Conservation (phyloP, 2,329 filamentous ascomycete genomes). For the Colletotrichum paranaense region DNA sequence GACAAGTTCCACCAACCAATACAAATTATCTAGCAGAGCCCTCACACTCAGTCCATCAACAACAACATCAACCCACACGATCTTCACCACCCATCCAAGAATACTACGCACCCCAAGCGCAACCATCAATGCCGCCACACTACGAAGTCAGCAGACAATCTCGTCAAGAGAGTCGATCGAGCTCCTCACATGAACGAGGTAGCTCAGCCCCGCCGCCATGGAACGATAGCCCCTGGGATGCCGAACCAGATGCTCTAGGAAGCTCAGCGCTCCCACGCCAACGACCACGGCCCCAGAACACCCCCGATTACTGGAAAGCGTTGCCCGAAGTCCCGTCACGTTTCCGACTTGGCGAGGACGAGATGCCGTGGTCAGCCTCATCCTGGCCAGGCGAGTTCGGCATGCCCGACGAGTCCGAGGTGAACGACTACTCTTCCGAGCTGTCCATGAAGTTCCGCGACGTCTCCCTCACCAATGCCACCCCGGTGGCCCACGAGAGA, state of each 20-base stretch:
- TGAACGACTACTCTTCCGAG: constrained; percentile 27
- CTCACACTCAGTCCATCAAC: constrained; percentile 20
- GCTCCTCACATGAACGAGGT: constrained; percentile 55
- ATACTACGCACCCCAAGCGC: constrained; percentile 32
- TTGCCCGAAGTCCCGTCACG: constrained; percentile 52
- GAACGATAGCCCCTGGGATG: constrained; percentile 60
- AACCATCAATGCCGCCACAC: constrained; percentile 29
- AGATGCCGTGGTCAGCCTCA: constrained; percentile 58
- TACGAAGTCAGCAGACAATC: constrained; percentile 26
- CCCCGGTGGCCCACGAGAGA: neutral
- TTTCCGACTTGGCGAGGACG: constrained; percentile 59
- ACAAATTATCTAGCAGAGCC: constrained; percentile 53
- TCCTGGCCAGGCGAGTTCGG: constrained; percentile 44
- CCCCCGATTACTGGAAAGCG: constrained; percentile 52
- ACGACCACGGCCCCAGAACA: constrained; percentile 33
- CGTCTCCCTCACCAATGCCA: constrained; percentile 1
- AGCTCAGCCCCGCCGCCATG: constrained; percentile 61
- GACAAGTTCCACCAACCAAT: constrained; percentile 56
- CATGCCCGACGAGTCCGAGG: constrained; percentile 21
- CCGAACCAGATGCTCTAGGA: constrained; percentile 44
- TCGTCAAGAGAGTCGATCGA: constrained; percentile 35
- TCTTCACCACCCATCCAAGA: constrained; percentile 33
- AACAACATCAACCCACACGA: constrained; percentile 25
- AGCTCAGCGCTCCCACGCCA: constrained; percentile 42
- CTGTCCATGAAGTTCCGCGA: constrained; percentile 33